Evolutionary conservation across 179 eudicot genomes (phyloP), one percentile per base, ranked within the genome.

Genomic region (Kewa caespitosa): DNA sequence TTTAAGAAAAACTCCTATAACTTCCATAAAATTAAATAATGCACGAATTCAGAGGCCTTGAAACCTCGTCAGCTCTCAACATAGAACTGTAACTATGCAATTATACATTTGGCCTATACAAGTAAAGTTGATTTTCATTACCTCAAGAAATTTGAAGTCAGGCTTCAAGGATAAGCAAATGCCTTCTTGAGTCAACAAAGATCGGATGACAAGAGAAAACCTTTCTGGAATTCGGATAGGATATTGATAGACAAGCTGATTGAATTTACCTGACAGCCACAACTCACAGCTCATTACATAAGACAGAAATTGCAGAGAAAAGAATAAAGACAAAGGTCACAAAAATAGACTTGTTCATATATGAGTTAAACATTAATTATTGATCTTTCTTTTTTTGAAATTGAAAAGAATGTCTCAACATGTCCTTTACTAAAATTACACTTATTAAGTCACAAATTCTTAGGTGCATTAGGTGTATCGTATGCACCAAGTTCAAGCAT

Each of bases 191-290:
- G 99, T 95, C 90, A 95, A 86, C 32, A 95, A 81, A 83, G 99
- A 91, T 60, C 99, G 95, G 81, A 95, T 95, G 75, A 95, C 99
- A 63, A 95, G 96, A 73, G 99, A 95, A 87, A 95, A 95, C 85
- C 98, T 91, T 85, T 93, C 99, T 15, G 99, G 99, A 70, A 95
- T 95, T 36, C 98, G 93, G 70, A 95, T 95, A 8, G 99, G 99
- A 82, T 95, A 95, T 74, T 95, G 92, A 80, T 95, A 95, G 69
- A 95, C 99, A 65, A 95, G 89, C 86, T 95, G 98, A 80, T 95
- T 95, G 75, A 95, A 95, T 82, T 95, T 95, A 57, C 99, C 99
- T 95, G 92, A 59, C 59, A 78, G 60, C 55, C 43, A 69, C 23
- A 59, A 30, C 17, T 78, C 74, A 64, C 50, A 78, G 38, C 28